Evolutionary conservation across 2,329 filamentous ascomycete genomes (phyloP).

Genomic region (Cadophora malorum): DNA sequence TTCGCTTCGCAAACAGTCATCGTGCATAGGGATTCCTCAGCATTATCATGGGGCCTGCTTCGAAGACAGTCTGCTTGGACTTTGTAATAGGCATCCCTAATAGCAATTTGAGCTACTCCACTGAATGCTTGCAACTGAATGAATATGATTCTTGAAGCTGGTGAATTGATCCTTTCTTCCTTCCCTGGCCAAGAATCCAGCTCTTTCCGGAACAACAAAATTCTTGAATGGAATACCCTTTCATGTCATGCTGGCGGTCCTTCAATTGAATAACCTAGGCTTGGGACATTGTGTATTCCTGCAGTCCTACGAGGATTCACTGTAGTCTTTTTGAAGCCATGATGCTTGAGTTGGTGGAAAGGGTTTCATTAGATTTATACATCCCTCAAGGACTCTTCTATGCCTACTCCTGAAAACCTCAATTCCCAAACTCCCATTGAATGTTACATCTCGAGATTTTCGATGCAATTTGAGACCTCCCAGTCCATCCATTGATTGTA

Average conservation of each 20-base stretch:
- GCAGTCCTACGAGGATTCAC: background rate
- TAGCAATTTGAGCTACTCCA: background rate
- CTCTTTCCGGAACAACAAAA: background rate
- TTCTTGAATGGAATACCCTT: no score
- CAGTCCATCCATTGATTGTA: slow-evolving; percentile 13
- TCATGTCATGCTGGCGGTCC: background rate
- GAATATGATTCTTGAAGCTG: background rate
- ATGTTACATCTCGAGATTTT: background rate
- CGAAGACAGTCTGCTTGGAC: background rate
- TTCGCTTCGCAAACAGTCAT: slow-evolving; percentile 3
- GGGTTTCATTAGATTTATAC: background rate
- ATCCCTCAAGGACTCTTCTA: background rate
- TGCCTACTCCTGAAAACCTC: background rate
- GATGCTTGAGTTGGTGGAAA: background rate
- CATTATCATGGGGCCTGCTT: background rate
- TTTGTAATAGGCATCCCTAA: background rate
- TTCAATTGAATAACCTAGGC: background rate
- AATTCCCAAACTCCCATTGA: slow-evolving; percentile 12
- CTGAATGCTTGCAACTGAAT: background rate
- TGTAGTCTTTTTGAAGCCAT: background rate
- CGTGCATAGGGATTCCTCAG: background rate
- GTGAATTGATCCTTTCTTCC: background rate
- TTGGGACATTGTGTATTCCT: background rate
- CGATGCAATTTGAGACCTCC: background rate
- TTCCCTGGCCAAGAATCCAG: background rate